phyloP scores from a whole-genome alignment of 805 yeast genomes.

The Cyberlindnera lachancei region DNA sequence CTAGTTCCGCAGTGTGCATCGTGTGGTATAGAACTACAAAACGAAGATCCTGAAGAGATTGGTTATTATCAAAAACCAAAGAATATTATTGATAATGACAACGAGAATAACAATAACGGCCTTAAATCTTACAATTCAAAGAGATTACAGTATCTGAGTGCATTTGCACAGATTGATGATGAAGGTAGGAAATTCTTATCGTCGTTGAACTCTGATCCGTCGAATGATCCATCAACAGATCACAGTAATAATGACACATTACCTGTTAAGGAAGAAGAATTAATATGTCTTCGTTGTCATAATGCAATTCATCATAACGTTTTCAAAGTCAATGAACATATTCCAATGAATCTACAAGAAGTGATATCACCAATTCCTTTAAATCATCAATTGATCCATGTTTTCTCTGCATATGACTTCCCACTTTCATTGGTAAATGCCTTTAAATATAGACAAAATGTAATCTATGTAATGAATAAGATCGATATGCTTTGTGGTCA shows the following conservation, averaged over 20 bases:
- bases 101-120: too few species aligned
- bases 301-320: constrained; percentile 39
- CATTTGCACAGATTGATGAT: constrained; percentile 17
- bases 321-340: constrained; percentile 29
- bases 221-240: too few species aligned
- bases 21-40: constrained; percentile 52
- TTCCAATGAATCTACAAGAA: constrained; percentile 23
- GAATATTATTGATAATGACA: too few species aligned
- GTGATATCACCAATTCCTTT: constrained; percentile 32
- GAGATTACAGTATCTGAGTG: constrained; percentile 12
- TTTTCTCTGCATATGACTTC: constrained; percentile 62
- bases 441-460: constrained; percentile 16
- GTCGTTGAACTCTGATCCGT: neutral
- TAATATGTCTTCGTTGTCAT: constrained; percentile 48
- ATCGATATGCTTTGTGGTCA: constrained; percentile 36
- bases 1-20: constrained; percentile 33
- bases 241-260: neutral
- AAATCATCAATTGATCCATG: constrained; percentile 44
- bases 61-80: constrained; percentile 39
- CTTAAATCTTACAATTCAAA: constrained; percentile 8
- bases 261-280: constrained; percentile 2
- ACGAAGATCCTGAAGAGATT: constrained; percentile 23
- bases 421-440: constrained; percentile 42
- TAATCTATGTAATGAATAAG: constrained; percentile 29
- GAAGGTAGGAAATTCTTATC: constrained; percentile 16